phyloP scores from a whole-genome alignment of 2,329 filamentous ascomycete genomes.

The Beauveria australis region DNA sequence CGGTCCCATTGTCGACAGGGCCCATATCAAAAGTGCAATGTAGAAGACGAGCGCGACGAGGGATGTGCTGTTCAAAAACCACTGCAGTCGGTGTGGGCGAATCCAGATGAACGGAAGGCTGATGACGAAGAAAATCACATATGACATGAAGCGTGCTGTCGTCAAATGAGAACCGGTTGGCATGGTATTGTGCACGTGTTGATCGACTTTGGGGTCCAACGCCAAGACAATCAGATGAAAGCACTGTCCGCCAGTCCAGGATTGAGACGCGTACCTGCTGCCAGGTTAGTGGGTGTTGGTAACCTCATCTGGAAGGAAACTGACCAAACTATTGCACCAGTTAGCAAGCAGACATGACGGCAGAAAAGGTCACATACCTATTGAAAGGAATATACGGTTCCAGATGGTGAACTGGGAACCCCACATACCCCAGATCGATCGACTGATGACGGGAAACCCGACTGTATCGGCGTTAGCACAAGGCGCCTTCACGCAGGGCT shows the following conservation, averaged over 20 bases:
- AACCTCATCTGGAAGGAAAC: neutral
- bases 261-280: slow-evolving; percentile 33
- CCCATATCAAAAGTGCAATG: slow-evolving; percentile 35
- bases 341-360: neutral
- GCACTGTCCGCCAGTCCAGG: slow-evolving; percentile 39
- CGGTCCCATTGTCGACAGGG: slow-evolving; percentile 33
- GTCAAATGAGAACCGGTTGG: slow-evolving; percentile 34
- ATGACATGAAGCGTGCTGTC: slow-evolving; percentile 34
- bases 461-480: slow-evolving; percentile 15
- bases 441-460: slow-evolving; percentile 31
- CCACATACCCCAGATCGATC: slow-evolving; percentile 33
- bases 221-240: slow-evolving; percentile 37
- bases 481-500: no score
- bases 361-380: slow-evolving; percentile 22
- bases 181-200: slow-evolving; percentile 34
- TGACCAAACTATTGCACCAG: slow-evolving; percentile 18
- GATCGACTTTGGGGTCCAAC: slow-evolving; percentile 34
- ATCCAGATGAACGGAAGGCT: slow-evolving; percentile 37
- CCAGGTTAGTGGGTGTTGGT: neutral
- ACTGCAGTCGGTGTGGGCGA: slow-evolving; percentile 33
- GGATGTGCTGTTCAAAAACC: slow-evolving; percentile 33
- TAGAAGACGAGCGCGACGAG: slow-evolving; percentile 32
- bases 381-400: slow-evolving; percentile 33
- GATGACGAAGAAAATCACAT: slow-evolving; percentile 35
- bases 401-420: slow-evolving; percentile 34